Evolutionary conservation across 768 basidiomycete species (phyloP).

Genomic region (Trametes coccinea): DNA sequence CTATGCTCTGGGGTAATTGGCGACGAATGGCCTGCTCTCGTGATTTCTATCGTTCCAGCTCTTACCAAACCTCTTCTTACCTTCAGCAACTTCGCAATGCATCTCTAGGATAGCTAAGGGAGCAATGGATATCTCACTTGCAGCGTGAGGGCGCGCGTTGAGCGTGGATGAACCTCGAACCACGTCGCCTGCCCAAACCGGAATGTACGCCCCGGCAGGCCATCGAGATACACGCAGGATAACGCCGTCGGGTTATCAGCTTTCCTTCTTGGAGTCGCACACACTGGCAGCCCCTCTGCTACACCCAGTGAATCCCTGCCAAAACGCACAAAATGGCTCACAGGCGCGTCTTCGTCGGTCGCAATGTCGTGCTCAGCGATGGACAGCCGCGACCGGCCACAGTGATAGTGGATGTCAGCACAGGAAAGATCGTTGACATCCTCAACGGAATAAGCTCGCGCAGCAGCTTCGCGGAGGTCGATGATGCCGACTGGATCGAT

Average conservation of each 20-base stretch:
- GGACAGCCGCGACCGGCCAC: constrained; percentile 38
- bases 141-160: neutral
- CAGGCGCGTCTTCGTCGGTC: constrained; percentile 25
- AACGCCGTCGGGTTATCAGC: neutral
- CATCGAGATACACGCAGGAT: constrained; percentile 5
- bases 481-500: constrained; percentile 36
- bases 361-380: constrained; percentile 31
- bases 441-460: constrained; percentile 19
- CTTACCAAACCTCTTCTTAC: no score
- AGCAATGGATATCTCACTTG: neutral
- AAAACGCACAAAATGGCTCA: no score
- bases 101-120: no score
- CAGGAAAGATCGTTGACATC: constrained; percentile 45
- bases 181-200: constrained; percentile 13
- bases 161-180: constrained; percentile 1
- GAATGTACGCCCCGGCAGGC: neutral
- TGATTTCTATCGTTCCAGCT: no score
- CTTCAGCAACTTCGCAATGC: no score
- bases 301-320: no score
- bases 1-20: neutral
- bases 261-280: neutral
- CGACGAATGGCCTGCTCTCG: no score
- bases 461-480: constrained; percentile 26
- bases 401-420: constrained; percentile 39
- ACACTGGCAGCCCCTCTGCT: no score